phyloP scores from a whole-genome alignment of 208 protist genomes.

The Balamuthia mandrillaris region DNA sequence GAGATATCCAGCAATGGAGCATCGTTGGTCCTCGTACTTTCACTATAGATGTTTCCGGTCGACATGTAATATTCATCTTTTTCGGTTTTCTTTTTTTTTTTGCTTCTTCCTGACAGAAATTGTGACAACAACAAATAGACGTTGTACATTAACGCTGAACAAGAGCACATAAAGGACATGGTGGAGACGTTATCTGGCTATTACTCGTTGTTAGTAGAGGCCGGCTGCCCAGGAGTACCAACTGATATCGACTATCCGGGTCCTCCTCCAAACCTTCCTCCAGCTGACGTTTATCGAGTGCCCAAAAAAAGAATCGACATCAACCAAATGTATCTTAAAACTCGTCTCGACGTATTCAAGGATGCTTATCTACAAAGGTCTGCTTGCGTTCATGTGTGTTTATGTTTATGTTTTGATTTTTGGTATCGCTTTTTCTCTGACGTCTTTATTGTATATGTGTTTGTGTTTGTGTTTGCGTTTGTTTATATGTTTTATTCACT shows the following conservation, averaged over 20 bases:
- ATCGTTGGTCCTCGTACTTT: not conserved
- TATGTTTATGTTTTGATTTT: too few relatives aligned
- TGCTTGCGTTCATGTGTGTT: too few relatives aligned
- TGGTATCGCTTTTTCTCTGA: too few relatives aligned
- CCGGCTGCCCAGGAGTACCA: not conserved
- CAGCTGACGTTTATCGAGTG: too few relatives aligned
- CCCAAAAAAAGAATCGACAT: not conserved
- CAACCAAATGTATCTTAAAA: not conserved
- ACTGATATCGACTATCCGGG: not conserved
- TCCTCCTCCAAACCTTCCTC: too few relatives aligned
- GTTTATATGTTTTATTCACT: not conserved
- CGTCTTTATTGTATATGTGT: not conserved
- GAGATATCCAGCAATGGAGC: not conserved
- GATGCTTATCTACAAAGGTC: not conserved
- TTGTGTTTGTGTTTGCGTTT: not conserved
- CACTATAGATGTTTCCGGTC: not conserved
- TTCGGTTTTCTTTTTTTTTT: not conserved
- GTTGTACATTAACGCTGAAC: not conserved
- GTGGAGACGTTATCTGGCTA: slow-evolving; percentile 8
- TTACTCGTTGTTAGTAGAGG: not conserved
- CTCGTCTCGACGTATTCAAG: not conserved
- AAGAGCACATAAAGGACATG: not conserved
- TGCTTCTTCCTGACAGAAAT: not conserved
- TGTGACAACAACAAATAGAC: not conserved
- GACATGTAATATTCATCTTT: not conserved